Percentiles rank a stretch among this genome's conserved stretches.
These are phyloP conservation scores for Phytopythium mirpurense DNA, from an alignment of 352 stramenopile genomes.

Conservation along the genomic window DNA sequence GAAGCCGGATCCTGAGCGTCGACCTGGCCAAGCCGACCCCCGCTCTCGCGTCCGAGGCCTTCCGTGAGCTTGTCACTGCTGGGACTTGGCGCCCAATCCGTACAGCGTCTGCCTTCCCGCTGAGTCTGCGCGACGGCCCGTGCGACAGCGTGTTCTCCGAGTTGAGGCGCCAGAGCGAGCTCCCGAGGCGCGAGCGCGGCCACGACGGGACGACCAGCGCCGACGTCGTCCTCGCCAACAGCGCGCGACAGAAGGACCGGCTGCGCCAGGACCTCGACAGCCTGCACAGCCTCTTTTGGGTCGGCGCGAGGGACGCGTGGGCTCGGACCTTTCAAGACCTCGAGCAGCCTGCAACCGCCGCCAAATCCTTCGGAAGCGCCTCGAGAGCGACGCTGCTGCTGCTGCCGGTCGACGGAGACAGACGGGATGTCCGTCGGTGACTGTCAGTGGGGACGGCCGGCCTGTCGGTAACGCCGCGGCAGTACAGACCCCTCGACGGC, in stretches of 20 bases:
- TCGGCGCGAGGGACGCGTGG: slow-evolving; percentile 17
- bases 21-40: slow-evolving; percentile 2
- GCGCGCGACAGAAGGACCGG: slow-evolving; percentile 21
- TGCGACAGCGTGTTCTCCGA: slow-evolving; percentile 1
- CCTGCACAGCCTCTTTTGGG: slow-evolving; percentile 32
- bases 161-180: background rate
- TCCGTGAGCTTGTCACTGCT: background rate
- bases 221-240: slow-evolving; percentile 28
- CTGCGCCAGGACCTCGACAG: slow-evolving; percentile 24
- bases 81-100: background rate
- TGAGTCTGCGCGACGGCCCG: background rate
- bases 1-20: slow-evolving; percentile 1
- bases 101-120: background rate
- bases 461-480: too few species aligned
- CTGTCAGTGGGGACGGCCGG: too few species aligned
- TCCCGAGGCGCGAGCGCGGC: background rate
- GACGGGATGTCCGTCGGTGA: too few species aligned
- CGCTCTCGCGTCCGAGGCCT: background rate
- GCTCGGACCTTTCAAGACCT: background rate
- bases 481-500: background rate
- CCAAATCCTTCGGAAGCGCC: background rate
- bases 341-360: too few species aligned
- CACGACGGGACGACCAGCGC: background rate
- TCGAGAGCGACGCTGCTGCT: background rate
- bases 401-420: background rate